A percentile compares a stretch with the other conserved stretches of the same genome.
Evolutionary conservation across 164 flowering plant species (phyloP).

Genomic region (Macadamia integrifolia): DNA sequence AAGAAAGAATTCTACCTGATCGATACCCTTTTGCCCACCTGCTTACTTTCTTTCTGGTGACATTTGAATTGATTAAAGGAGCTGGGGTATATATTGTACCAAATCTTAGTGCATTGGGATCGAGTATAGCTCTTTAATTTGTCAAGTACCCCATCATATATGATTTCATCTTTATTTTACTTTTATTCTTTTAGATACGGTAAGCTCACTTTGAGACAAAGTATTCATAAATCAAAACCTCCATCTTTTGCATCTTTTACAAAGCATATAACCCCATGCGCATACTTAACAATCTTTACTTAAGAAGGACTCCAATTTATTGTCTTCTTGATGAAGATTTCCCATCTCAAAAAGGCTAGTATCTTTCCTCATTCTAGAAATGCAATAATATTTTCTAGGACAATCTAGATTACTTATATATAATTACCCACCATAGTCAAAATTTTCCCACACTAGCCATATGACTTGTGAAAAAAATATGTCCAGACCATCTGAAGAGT

Average conservation of each 20-base stretch:
- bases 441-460: too few relatives aligned
- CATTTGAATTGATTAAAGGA: constrained; percentile 1
- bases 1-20: constrained; percentile 2
- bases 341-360: background rate
- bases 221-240: background rate
- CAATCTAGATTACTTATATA: too few relatives aligned
- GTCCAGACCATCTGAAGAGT: too few relatives aligned
- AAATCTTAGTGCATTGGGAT: constrained; percentile 4
- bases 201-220: background rate
- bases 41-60: background rate
- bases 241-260: background rate
- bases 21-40: constrained; percentile 4
- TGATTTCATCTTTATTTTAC: background rate
- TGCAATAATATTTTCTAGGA: background rate
- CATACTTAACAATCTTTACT: background rate
- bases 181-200: background rate
- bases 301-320: background rate
- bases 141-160: background rate
- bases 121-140: background rate
- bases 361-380: background rate
- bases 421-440: too few relatives aligned
- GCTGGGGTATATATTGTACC: background rate
- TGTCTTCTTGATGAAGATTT: background rate
- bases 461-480: too few relatives aligned
- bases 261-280: constrained; percentile 3